Base-by-base conservation (phyloP, 78 protist species). In the Mantamonas sphyraenae region DNA sequence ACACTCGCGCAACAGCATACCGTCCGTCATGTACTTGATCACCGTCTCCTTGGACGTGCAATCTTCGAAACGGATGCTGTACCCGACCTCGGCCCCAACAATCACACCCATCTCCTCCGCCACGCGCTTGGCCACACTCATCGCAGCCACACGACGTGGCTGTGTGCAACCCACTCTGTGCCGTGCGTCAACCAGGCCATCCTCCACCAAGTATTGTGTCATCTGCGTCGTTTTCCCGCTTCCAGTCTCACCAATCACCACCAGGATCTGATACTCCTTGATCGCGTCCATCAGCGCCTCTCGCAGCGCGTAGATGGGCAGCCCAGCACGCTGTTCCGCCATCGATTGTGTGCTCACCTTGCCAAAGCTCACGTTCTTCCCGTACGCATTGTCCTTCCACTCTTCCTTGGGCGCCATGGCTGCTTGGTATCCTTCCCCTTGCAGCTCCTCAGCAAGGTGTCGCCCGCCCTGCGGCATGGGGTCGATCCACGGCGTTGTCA, bases 131-230 rank as follows among this genome's bases (percentile, higher is more conserved):
- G 99, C 96, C 37, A 97, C 99, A 0, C 90, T 74, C 86, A 87
- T 91, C 35, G 99, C 99, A 0, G 99, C 99, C 26, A 97, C 99
- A 24, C 99, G 91, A 4, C 99, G 90, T 2, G 99, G 99, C 85
- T 97, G 99, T n/a, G 82, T 90, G 71, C 94, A 89, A 16, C 92
- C 94, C 19, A 92, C 84, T 34, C 34, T 40, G 26, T 93, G 93
- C 0, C 16, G 2, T 2, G 38, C 33, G 19, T 17, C 28, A 7
- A 17, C 22, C 37, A 61, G 70, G n/a, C 82, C 76, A 2, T 3
- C 75, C 38, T 77, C 75, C 22, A 53, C 7, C 22, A 69, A n/a
- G 75, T 77, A 69, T n/a, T 77, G 82, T 8, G 71, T 60, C 71
- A 77, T 69, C 71, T 89, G 96, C 31, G 96, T 92, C 8, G 93